phyloP scores from a whole-genome alignment of 495 filamentous ascomycete genomes.

The Xylaria nigripes region DNA sequence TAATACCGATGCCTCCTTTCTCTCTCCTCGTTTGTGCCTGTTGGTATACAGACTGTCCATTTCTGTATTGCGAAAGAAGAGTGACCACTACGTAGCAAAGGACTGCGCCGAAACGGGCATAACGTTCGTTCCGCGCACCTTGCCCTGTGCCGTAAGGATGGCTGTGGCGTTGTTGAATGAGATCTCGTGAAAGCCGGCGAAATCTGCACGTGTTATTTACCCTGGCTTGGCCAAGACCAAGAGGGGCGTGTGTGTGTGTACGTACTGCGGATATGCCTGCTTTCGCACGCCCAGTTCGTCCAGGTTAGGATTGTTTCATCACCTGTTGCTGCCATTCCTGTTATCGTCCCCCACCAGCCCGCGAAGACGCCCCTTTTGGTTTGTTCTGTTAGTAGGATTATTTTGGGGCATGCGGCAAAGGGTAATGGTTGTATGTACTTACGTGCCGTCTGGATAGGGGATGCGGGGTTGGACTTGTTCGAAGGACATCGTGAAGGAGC shows the following conservation, averaged over 20 bases:
- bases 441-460: neutral
- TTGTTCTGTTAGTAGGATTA: neutral
- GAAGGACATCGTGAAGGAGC: neutral
- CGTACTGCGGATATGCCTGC: neutral
- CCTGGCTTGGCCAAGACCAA: too few species aligned
- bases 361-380: neutral
- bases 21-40: too few species aligned
- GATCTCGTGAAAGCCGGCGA: neutral
- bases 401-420: neutral
- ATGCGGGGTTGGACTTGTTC: neutral
- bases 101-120: neutral
- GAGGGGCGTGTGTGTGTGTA: neutral
- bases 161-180: neutral
- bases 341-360: neutral
- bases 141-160: neutral
- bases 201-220: neutral
- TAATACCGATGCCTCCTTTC: too few species aligned
- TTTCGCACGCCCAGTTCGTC: neutral
- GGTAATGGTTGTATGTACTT: neutral
- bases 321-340: neutral
- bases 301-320: neutral
- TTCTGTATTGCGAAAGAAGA: too few species aligned
- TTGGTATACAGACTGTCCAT: too few species aligned
- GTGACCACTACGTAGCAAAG: too few species aligned
- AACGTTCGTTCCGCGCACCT: neutral